These are phyloP conservation scores for Groenewaldozyma tartarivorans DNA, from an alignment of 805 yeast species.

Conservation along the genomic window DNA sequence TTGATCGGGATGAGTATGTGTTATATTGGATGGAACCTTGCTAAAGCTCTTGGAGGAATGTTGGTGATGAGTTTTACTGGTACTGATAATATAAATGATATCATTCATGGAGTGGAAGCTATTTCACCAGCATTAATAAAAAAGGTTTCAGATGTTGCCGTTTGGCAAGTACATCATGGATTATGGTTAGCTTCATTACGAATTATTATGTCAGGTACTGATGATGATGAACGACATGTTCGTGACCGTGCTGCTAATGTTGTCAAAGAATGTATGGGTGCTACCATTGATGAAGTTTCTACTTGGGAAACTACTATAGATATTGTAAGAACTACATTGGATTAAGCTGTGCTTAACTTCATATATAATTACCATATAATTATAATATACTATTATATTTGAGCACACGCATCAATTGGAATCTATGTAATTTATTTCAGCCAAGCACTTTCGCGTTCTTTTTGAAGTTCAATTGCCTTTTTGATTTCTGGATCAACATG, in stretches of 20 bases:
- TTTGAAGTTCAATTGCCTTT: conserved; percentile 18
- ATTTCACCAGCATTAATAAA: conserved; percentile 20
- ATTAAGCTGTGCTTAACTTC: conserved; percentile 4
- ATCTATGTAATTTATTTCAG: neutral
- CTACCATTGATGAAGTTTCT: conserved; percentile 14
- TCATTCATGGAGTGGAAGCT: conserved; percentile 18
- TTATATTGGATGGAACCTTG: conserved; percentile 31
- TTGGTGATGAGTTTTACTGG: conserved; percentile 35
- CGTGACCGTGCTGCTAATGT: conserved; percentile 23
- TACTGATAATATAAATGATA: conserved; percentile 23
- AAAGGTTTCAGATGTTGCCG: conserved; percentile 23
- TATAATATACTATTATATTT: neutral
- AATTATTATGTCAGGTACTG: conserved; percentile 26
- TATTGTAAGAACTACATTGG: conserved; percentile 18
- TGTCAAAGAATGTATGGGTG: conserved; percentile 19
- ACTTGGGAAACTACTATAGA: conserved; percentile 31
- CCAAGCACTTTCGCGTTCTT: conserved; percentile 17
- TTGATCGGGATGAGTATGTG: conserved; percentile 32
- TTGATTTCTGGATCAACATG: conserved; percentile 49
- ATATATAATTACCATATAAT: too few species aligned
- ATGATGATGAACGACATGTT: conserved; percentile 25
- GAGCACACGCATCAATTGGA: too few species aligned
- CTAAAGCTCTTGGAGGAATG: conserved; percentile 34
- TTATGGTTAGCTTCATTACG: conserved; percentile 32
- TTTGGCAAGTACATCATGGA: conserved; percentile 37